Conservation (phyloP, 2,329 filamentous ascomycete species). For the Mycosphaerella sp. region DNA sequence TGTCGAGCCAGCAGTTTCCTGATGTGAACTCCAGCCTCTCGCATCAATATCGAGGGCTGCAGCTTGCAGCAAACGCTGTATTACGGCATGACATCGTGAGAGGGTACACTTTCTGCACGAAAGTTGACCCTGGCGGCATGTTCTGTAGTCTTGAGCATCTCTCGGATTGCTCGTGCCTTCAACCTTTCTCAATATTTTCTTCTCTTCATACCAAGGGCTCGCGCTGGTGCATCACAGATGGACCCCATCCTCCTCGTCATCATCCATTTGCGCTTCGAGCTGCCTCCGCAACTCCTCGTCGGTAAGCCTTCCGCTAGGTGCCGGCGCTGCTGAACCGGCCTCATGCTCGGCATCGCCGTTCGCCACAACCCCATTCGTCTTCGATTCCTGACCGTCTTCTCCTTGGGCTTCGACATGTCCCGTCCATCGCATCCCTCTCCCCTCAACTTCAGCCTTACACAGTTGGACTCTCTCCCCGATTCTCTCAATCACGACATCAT, state of each 20-base stretch:
- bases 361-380: conserved; percentile 16
- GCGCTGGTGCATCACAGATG: conserved; percentile 45
- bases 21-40: too few relatives aligned
- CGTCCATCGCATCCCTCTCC: conserved; percentile 52
- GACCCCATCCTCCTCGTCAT: conserved; percentile 49
- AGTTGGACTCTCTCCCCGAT: conserved; percentile 61
- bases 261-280: conserved; percentile 51
- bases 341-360: conserved; percentile 19
- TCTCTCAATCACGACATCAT: conserved; percentile 59
- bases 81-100: too few relatives aligned
- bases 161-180: too few relatives aligned
- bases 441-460: conserved; percentile 58
- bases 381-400: conserved; percentile 21
- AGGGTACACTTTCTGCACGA: too few relatives aligned
- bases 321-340: conserved; percentile 8
- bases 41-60: too few relatives aligned
- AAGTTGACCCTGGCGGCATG: too few relatives aligned
- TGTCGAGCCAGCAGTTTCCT: too few relatives aligned
- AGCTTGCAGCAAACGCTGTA: too few relatives aligned
- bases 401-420: conserved; percentile 15
- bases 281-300: conserved; percentile 55
- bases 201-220: too few relatives aligned
- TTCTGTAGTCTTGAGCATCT: too few relatives aligned
- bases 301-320: conserved; percentile 44
- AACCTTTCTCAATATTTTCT: too few relatives aligned